Percentiles rank a stretch among this genome's conserved stretches.
These are phyloP conservation scores for Larix kaempferi DNA, from an alignment of 75 land plant species.

Conservation along the genomic window DNA sequence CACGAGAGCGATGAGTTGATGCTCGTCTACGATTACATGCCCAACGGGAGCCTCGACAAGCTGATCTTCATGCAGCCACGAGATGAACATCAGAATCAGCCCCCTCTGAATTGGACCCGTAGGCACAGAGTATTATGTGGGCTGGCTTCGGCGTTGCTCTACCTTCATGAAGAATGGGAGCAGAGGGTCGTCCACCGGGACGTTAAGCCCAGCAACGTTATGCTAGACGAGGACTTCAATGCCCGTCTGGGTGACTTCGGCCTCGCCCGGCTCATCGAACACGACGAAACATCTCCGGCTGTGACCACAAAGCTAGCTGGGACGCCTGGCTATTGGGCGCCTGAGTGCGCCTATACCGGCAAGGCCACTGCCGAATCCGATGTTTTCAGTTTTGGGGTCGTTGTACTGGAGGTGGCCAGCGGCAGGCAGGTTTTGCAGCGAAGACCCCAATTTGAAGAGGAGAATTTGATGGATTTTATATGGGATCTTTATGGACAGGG, in stretches of 20 bases:
- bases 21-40: conserved; percentile 44
- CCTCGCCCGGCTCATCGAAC: conserved; percentile 18
- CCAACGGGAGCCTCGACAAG: conserved; percentile 38
- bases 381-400: too few relatives aligned
- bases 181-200: conserved; percentile 32
- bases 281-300: not conserved
- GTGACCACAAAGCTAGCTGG: not conserved
- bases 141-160: conserved; percentile 27
- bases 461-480: too few relatives aligned
- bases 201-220: conserved; percentile 31
- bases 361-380: too few relatives aligned
- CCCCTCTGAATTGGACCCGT: conserved; percentile 12
- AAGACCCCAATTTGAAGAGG: too few relatives aligned
- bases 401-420: too few relatives aligned
- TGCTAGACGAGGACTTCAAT: conserved; percentile 30
- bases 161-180: conserved; percentile 35
- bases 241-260: conserved; percentile 35
- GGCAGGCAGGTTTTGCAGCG: too few relatives aligned
- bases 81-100: not conserved
- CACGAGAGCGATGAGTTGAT: conserved; percentile 28
- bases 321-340: conserved; percentile 5
- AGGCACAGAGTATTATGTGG: conserved; percentile 20
- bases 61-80: conserved; percentile 3
- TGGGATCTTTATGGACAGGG: too few relatives aligned
- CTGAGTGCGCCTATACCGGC: not conserved